Evolutionary conservation across 1,139 yeast species (phyloP).

Genomic region (Suhomyces bolitotheri): DNA sequence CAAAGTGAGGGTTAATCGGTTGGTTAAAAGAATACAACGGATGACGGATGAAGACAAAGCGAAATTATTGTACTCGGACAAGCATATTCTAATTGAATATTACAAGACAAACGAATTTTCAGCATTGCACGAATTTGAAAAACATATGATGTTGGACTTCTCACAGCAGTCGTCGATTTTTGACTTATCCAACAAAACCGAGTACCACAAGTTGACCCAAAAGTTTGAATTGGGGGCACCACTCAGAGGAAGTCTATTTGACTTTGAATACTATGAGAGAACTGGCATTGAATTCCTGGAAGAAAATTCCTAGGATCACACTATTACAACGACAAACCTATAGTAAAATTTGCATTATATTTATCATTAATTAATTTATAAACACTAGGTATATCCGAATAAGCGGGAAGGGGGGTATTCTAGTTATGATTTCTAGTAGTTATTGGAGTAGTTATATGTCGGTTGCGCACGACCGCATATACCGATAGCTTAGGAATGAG

Average conservation of each 20-base stretch:
- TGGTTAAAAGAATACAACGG: conserved; percentile 18
- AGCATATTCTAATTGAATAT: conserved; percentile 15
- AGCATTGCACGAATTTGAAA: conserved; percentile 15
- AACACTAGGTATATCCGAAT: too few species aligned
- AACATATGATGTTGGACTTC: conserved; percentile 24
- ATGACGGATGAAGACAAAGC: conserved; percentile 15
- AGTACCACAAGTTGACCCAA: conserved; percentile 26
- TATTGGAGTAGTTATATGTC: too few species aligned
- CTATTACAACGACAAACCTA: background rate
- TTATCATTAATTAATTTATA: background rate
- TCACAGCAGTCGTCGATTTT: conserved; percentile 21
- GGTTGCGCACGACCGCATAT: too few species aligned
- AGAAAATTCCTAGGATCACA: background rate
- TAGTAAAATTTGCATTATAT: too few species aligned
- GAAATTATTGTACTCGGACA: conserved; percentile 12
- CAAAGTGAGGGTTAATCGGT: conserved; percentile 12
- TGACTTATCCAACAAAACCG: conserved; percentile 20
- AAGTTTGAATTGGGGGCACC: conserved; percentile 31
- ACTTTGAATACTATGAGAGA: conserved; percentile 30
- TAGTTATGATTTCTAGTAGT: too few species aligned
- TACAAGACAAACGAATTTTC: conserved; percentile 15
- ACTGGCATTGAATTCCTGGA: background rate
- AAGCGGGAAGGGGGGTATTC: too few species aligned
- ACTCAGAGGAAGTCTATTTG: conserved; percentile 31
- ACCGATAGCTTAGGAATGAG: too few species aligned